Evolutionary conservation across 2,329 filamentous ascomycete genomes (phyloP), one percentile per base, ranked within the genome.

Genomic region (Colletotrichum sp.): DNA sequence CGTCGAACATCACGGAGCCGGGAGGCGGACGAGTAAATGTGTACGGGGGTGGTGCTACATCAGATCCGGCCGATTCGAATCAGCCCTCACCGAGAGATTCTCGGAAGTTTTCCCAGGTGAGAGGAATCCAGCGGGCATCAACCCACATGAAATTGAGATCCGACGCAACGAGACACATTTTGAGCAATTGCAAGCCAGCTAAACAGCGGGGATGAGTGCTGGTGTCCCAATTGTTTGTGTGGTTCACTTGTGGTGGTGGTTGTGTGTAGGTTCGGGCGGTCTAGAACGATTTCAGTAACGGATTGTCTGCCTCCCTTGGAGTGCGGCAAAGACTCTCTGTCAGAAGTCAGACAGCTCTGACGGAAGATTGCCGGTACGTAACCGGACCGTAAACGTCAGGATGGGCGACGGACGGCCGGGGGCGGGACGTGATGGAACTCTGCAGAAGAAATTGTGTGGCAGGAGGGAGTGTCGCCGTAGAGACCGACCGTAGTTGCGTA

Each of bases 311-410:
- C 52, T 48, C 64, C 44, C 73, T 64, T 64, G 73, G 30, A 68
- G 18, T 30, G 64, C 34, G 57, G 44, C 39, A 64, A 63, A 73
- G 44, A 59, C 44, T 24, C 36, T 32, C 57, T 62, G 32, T 22
- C 30, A 39, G 16, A 34, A 66, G 6, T 60, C 52, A 32, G 67
- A 66, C 36, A 65, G 24, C 59, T 69, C 57, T 76, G 70, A 69
- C 74, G 70, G 70, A 65, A 39, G 63, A 59, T 72, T 63, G 15
- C 24, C 39, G 69, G 70, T 72, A 75, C 73, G 69, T 68, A 68
- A 15, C 57, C 15, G 5, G 39, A 63, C 63, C 39, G 72, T 67
- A 72, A 52, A 75, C 55, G 63, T 67, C 48, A 72, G 34, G 39
- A 44, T 63, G 24, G 68, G 63, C 30, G 16, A 26, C n/a, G 9